phyloP scores from a whole-genome alignment of 2,329 filamentous ascomycete species.

The Raffaelea arxii region DNA sequence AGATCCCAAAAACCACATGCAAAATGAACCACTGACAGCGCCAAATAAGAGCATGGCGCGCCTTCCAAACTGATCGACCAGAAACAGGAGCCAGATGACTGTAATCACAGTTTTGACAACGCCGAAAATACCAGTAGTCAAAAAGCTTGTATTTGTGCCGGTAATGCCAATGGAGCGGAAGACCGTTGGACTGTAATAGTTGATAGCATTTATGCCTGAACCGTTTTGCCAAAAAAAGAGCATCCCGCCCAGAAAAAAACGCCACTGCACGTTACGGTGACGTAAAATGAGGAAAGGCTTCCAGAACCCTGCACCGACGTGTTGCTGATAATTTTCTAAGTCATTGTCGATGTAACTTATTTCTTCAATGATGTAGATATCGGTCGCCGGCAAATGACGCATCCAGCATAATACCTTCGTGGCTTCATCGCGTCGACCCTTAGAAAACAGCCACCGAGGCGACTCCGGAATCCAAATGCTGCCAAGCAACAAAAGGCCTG shows the following conservation, averaged over 20 bases:
- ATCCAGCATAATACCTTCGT: slow-evolving; percentile 44
- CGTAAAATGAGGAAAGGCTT: slow-evolving; percentile 54
- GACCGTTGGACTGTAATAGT: slow-evolving; percentile 63
- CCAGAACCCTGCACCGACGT: slow-evolving; percentile 65
- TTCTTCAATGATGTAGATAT: slow-evolving; percentile 65
- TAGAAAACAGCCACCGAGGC: slow-evolving; percentile 17
- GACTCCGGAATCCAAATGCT: slow-evolving; percentile 36
- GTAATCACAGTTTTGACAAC: slow-evolving; percentile 65
- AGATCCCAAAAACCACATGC: slow-evolving; percentile 55
- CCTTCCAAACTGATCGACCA: slow-evolving; percentile 51
- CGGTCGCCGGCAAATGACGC: slow-evolving; percentile 42
- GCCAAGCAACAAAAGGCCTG: slow-evolving; percentile 50
- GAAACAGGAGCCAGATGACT: slow-evolving; percentile 57
- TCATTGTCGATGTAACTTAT: slow-evolving; percentile 61
- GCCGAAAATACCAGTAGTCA: slow-evolving; percentile 67
- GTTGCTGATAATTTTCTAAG: slow-evolving; percentile 51
- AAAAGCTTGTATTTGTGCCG: slow-evolving; percentile 33
- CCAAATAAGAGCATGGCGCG: slow-evolving; percentile 56
- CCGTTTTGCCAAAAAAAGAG: slow-evolving; percentile 76
- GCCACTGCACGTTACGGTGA: slow-evolving; percentile 52
- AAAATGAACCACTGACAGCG: slow-evolving; percentile 37
- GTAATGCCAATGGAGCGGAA: slow-evolving; percentile 45
- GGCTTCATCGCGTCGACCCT: slow-evolving; percentile 11
- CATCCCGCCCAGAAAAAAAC: slow-evolving; percentile 63
- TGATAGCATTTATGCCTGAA: slow-evolving; percentile 67